Base-by-base conservation (phyloP, 495 filamentous ascomycete species). In the Evernia prunastri region DNA sequence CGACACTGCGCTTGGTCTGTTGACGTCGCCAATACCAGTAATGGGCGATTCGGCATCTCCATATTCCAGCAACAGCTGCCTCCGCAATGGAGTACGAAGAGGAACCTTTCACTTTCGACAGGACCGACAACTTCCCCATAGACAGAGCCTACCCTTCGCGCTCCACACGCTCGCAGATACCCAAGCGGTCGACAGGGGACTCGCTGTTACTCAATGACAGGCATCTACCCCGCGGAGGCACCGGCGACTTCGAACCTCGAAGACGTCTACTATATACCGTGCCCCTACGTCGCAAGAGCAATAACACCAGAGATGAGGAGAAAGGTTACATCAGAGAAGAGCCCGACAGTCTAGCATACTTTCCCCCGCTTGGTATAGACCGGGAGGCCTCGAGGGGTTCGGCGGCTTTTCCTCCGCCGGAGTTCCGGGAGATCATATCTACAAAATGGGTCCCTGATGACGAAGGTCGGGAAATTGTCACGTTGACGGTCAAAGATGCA, bases 401-500 rank as follows among this genome's bases (percentile, higher is more conserved):
- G 15, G 17, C 36, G 49, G 36, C 60, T 9, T 62, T 39, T 31
- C n/a, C 37, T 56, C 18, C 49, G 6, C 45, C 36, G 17, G 60
- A 56, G 2, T 53, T 62, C 20, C 31, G 31, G 36, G 49, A 62
- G 49, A 62, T 62, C 9, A 56, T 62, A 2, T 62, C 60, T 33
- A 56, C 60, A 15, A 49, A 62, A 15, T 62, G 60, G 60, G 60
- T 62, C 23, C 60, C 60, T 37, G 60, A 62, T 23, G 60, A 62
- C 23, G 49, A 62, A 39, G 60, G 60, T 40, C 60, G 49, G 17
- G 60, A 62, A 31, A 53, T 62, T 4, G 60, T 62, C 8, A 62
- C 60, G n/a, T 15, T 62, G 36, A 62, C 60, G 8, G 49, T 62
- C 10, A 62, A 62, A 10, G 60, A 62, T 33, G 49, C 35, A 31